phyloP scores from a whole-genome alignment of 768 basidiomycete species.

The Naganishia vaughanmartiniae region DNA sequence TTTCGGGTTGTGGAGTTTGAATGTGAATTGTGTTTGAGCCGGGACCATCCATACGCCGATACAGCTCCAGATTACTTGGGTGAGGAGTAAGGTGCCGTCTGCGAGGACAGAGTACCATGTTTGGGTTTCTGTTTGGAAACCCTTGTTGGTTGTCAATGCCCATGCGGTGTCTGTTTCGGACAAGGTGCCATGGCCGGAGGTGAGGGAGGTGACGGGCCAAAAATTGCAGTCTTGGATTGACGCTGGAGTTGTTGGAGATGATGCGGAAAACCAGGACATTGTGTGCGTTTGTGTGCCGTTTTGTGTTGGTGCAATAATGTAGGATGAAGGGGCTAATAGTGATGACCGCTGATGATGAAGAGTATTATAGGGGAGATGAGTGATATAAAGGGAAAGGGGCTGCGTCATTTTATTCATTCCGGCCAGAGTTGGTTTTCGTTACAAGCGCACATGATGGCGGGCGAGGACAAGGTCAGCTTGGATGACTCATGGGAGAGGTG shows the following conservation, averaged over 20 bases:
- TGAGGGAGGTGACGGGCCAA: conserved; percentile 68
- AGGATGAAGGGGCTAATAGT: not conserved
- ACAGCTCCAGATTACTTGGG: conserved; percentile 81
- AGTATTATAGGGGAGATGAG: not conserved
- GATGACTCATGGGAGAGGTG: not conserved
- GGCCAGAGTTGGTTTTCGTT: not conserved
- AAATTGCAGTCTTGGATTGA: conserved; percentile 59
- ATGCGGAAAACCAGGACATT: conserved; percentile 39
- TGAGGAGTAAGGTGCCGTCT: conserved; percentile 75
- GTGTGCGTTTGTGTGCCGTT: not conserved
- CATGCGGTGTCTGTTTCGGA: conserved; percentile 56
- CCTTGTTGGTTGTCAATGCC: conserved; percentile 65
- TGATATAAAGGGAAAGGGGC: not conserved
- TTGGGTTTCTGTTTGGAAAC: conserved; percentile 89
- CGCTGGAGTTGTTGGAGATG: conserved; percentile 8
- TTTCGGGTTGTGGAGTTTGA: conserved; percentile 77
- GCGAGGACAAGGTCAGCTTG: not conserved
- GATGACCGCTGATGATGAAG: not conserved
- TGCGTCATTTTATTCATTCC: not conserved
- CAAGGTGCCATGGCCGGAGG: conserved; percentile 41
- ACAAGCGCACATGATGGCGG: not conserved
- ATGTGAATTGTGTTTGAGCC: conserved; percentile 89
- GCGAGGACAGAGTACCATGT: conserved; percentile 75
- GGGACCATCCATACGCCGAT: conserved; percentile 80
- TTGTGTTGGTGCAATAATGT: not conserved